A percentile compares a stretch with the other conserved stretches of the same genome.
Evolutionary conservation across 1,284 basidiomycete species (phyloP).

Genomic region (Volvariella volvacea): DNA sequence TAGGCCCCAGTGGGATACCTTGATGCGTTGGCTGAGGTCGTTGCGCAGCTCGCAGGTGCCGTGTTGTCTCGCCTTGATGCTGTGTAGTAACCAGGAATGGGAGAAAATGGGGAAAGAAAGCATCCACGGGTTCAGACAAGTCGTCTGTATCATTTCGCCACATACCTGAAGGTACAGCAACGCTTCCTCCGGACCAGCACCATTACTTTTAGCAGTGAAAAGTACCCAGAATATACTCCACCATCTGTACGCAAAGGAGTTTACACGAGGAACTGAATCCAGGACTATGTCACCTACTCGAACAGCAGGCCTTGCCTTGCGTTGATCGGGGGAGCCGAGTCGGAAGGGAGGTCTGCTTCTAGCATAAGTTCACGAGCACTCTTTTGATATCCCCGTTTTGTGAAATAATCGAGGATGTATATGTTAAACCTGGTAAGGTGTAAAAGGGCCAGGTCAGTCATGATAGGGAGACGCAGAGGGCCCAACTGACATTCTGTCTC

Average conservation of each 20-base stretch:
- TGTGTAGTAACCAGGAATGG: slow-evolving; percentile 10
- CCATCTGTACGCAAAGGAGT: slow-evolving; percentile 45
- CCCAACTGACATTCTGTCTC: slow-evolving; percentile 38
- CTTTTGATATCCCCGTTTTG: slow-evolving; percentile 66
- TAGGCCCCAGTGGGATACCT: slow-evolving; percentile 3
- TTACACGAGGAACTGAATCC: slow-evolving; percentile 7
- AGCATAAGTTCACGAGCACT: slow-evolving; percentile 56
- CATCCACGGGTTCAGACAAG: not conserved
- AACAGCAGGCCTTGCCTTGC: slow-evolving; percentile 75
- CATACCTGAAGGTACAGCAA: slow-evolving; percentile 62
- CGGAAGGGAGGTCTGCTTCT: slow-evolving; percentile 57
- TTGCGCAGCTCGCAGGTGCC: slow-evolving; percentile 19
- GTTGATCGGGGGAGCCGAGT: slow-evolving; percentile 67
- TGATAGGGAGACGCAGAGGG: slow-evolving; percentile 4
- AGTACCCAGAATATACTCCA: slow-evolving; percentile 84
- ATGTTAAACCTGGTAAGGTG: slow-evolving; percentile 65
- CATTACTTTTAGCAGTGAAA: slow-evolving; percentile 69
- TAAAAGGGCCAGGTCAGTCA: slow-evolving; percentile 3
- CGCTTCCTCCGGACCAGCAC: slow-evolving; percentile 58
- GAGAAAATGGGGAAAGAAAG: slow-evolving; percentile 6
- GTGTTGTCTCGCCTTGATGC: slow-evolving; percentile 22
- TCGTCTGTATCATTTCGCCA: no score
- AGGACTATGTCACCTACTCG: slow-evolving; percentile 47
- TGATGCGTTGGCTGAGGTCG: slow-evolving; percentile 19
- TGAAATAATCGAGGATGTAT: slow-evolving; percentile 78